phyloP scores from a whole-genome alignment of 805 yeast species.

The Candida koratica region DNA sequence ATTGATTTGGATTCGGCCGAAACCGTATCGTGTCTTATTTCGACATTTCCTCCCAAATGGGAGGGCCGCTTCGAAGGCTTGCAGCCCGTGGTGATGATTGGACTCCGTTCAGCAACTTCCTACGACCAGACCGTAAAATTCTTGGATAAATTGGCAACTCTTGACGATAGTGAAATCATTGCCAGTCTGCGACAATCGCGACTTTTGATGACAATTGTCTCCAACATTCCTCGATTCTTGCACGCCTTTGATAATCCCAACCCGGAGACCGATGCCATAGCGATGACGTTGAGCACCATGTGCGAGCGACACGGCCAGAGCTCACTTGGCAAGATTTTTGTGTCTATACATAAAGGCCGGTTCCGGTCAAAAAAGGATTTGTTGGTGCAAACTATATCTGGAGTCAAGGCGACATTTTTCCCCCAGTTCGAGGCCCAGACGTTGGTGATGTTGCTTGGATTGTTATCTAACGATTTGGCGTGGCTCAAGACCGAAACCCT shows the following conservation, averaged over 20 bases:
- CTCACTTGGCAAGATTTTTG: constrained; percentile 65
- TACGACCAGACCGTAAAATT: constrained; percentile 74
- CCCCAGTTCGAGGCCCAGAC: constrained; percentile 71
- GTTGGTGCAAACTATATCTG: constrained; percentile 70
- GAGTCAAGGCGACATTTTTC: constrained; percentile 65
- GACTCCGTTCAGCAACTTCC: constrained; percentile 76
- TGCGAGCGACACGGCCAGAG: constrained; percentile 55
- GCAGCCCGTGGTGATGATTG: constrained; percentile 73
- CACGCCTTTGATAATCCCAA: constrained; percentile 64
- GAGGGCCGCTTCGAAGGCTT: constrained; percentile 90
- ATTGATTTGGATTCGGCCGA: constrained; percentile 83
- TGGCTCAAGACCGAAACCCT: constrained; percentile 84
- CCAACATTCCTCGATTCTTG: constrained; percentile 80
- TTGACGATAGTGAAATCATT: constrained; percentile 71
- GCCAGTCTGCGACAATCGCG: constrained; percentile 63
- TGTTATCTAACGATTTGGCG: constrained; percentile 66
- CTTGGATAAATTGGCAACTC: constrained; percentile 62
- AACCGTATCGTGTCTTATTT: constrained; percentile 74
- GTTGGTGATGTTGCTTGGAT: constrained; percentile 70
- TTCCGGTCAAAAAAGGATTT: constrained; percentile 92
- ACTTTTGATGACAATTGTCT: constrained; percentile 64
- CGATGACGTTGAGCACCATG: constrained; percentile 48
- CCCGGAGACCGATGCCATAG: constrained; percentile 46
- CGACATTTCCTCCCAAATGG: constrained; percentile 94
- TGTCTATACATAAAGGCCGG: constrained; percentile 70